Conservation (phyloP, 164 flowering plant species). For the Sedum album region DNA sequence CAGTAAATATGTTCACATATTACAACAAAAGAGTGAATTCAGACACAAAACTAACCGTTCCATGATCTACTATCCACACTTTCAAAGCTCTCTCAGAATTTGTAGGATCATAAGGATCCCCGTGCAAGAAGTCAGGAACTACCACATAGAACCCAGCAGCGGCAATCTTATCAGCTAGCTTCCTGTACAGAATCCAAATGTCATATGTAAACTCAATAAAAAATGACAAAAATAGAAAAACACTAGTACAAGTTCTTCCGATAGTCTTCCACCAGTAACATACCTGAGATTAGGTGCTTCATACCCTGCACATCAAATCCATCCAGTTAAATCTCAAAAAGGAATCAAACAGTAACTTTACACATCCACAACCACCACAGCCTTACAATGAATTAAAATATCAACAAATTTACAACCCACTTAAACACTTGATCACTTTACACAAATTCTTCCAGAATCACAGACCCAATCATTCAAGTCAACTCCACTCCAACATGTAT, state of each 20-base stretch:
- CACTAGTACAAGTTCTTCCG: neutral
- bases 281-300: slow-evolving; percentile 60
- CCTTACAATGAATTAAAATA: no score
- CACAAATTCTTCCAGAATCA: no score
- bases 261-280: neutral
- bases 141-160: slow-evolving; percentile 52
- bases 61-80: slow-evolving; percentile 50
- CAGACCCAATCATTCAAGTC: no score
- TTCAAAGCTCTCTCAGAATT: slow-evolving; percentile 21
- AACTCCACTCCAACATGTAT: no score
- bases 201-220: neutral
- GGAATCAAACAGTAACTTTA: no score
- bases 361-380: no score
- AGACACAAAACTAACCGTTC: slow-evolving; percentile 28
- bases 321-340: neutral
- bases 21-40: neutral
- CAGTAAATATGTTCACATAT: no score
- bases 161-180: slow-evolving; percentile 64
- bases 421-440: no score
- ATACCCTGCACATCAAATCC: slow-evolving; percentile 32
- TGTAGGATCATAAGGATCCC: slow-evolving; percentile 42
- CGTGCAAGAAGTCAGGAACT: slow-evolving; percentile 57
- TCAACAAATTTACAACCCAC: no score
- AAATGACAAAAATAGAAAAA: neutral
- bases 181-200: slow-evolving; percentile 24